These are phyloP conservation scores for Artemisia annua DNA, from an alignment of 129 eudicot species.

Conservation along the genomic window DNA sequence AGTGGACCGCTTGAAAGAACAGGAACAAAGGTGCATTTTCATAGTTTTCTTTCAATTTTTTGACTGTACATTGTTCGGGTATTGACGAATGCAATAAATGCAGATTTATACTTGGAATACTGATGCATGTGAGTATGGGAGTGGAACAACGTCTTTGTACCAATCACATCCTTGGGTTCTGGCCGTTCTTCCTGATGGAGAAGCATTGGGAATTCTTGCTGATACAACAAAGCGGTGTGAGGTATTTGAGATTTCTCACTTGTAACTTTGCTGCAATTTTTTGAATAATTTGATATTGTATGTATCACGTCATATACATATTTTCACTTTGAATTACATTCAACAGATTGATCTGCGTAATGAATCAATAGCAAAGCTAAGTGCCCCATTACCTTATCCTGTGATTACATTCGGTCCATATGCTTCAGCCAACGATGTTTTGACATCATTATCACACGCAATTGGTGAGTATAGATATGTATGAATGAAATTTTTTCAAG, in stretches of 20 bases:
- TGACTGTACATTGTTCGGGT: neutral
- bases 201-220: constrained; percentile 88
- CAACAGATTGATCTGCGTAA: constrained; percentile 77
- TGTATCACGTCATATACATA: neutral
- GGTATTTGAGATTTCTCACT: constrained; percentile 44
- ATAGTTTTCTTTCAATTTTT: neutral
- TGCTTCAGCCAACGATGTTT: constrained; percentile 69
- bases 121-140: constrained; percentile 88
- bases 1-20: constrained; percentile 97
- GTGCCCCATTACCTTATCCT: constrained; percentile 58
- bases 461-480: constrained; percentile 64
- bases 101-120: constrained; percentile 95
- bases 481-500: too few species aligned
- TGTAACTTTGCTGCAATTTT: neutral
- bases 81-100: neutral
- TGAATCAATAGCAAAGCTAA: constrained; percentile 64
- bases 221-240: constrained; percentile 95
- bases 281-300: neutral
- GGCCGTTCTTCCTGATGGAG: constrained; percentile 83
- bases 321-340: constrained; percentile 9
- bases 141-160: constrained; percentile 81
- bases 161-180: constrained; percentile 99
- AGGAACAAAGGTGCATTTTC: constrained; percentile 70
- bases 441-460: constrained; percentile 69
- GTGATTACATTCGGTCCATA: constrained; percentile 87